phyloP scores from a whole-genome alignment of 495 filamentous ascomycete genomes.

The Lophiostoma macrostomum region DNA sequence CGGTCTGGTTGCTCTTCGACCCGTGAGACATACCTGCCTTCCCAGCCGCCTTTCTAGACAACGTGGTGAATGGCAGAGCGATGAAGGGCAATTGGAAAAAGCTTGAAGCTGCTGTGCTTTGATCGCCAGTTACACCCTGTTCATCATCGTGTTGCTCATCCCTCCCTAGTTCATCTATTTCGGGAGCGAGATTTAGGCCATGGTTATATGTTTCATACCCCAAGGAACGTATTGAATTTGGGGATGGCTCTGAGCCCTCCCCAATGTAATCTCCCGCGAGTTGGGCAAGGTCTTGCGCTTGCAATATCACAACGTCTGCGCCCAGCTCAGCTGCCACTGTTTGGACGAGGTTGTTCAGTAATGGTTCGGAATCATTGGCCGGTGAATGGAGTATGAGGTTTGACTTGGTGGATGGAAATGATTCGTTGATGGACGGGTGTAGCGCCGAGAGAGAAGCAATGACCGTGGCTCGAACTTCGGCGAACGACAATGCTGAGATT shows the following conservation, averaged over 20 bases:
- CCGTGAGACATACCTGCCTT: no score
- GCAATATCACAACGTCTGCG: slow-evolving; percentile 75
- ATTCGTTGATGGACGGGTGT: slow-evolving; percentile 5
- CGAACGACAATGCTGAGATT: slow-evolving; percentile 16
- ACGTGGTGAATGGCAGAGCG: no score
- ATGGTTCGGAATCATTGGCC: slow-evolving; percentile 53
- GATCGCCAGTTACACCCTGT: neutral
- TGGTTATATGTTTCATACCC: slow-evolving; percentile 40
- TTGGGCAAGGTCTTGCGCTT: slow-evolving; percentile 76
- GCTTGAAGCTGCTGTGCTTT: no score
- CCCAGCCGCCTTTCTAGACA: no score
- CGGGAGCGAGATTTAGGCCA: slow-evolving; percentile 17
- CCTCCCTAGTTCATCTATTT: slow-evolving; percentile 32
- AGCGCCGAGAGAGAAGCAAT: slow-evolving; percentile 18
- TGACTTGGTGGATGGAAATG: slow-evolving; percentile 55
- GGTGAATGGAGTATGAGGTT: slow-evolving; percentile 67
- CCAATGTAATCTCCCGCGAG: slow-evolving; percentile 70
- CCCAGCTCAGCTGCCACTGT: slow-evolving; percentile 56
- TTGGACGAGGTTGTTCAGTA: slow-evolving; percentile 58
- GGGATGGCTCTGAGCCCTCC: slow-evolving; percentile 48
- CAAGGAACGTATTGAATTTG: slow-evolving; percentile 37
- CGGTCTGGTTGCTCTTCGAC: no score
- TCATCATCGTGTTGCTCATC: slow-evolving; percentile 28
- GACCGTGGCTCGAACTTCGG: slow-evolving; percentile 27
- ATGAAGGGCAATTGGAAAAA: no score